A percentile compares a stretch with the other conserved stretches of the same genome.
phyloP scores from a whole-genome alignment of 129 eudicot genomes.

The Flaveria sonorensis region DNA sequence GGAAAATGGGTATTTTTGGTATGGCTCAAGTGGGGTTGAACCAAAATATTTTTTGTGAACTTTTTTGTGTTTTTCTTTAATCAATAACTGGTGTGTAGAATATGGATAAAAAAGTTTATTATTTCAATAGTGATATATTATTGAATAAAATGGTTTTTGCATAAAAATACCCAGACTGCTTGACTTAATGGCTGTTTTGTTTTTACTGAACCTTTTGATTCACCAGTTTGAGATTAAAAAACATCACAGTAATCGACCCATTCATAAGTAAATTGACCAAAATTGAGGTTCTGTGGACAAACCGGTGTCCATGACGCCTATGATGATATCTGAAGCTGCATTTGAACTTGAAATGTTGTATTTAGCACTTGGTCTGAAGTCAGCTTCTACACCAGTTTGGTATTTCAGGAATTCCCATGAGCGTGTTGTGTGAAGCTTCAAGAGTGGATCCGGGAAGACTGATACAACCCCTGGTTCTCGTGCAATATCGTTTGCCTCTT shows the following conservation, averaged over 20 bases:
- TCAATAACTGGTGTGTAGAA: neutral
- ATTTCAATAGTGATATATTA: no score
- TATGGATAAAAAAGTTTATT: no score
- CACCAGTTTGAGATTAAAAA: neutral
- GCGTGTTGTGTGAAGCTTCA: slow-evolving; percentile 76
- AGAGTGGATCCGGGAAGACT: slow-evolving; percentile 68
- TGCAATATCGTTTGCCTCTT: slow-evolving; percentile 60
- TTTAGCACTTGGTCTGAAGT: slow-evolving; percentile 17
- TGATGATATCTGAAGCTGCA: slow-evolving; percentile 53
- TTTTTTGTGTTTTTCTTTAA: no score
- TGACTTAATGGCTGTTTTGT: neutral
- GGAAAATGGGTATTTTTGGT: neutral
- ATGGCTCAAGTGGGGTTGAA: no score
- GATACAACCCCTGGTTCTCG: slow-evolving; percentile 74
- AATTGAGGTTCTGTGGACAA: neutral
- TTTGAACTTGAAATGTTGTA: slow-evolving; percentile 21
- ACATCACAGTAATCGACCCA: neutral
- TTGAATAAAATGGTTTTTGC: no score
- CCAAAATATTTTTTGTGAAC: no score
- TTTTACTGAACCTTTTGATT: neutral
- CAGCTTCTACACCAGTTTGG: slow-evolving; percentile 42
- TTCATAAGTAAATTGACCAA: neutral
- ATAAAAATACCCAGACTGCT: neutral
- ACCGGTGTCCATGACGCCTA: slow-evolving; percentile 89
- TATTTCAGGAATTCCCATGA: slow-evolving; percentile 84